These are phyloP conservation scores for Candida lessepsii DNA, from an alignment of 805 yeast species.

Conservation along the genomic window DNA sequence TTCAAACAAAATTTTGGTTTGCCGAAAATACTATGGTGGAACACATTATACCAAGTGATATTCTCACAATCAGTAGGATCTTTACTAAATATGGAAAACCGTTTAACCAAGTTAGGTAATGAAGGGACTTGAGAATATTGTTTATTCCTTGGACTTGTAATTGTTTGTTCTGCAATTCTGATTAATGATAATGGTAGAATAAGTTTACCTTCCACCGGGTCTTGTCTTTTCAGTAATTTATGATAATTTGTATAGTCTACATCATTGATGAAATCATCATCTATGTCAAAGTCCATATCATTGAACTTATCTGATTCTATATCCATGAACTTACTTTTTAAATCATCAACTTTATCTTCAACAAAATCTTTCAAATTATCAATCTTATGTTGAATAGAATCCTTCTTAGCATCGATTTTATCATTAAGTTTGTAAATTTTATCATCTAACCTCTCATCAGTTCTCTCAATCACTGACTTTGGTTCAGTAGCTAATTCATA, in stretches of 20 bases:
- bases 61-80: constrained; percentile 39
- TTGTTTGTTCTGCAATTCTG: constrained; percentile 13
- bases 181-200: constrained; percentile 22
- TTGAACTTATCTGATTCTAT: too few species aligned
- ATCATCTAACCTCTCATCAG: constrained; percentile 20
- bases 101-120: constrained; percentile 5
- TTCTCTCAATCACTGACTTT: constrained; percentile 17
- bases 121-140: constrained; percentile 19
- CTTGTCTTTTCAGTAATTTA: too few species aligned
- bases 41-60: constrained; percentile 52
- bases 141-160: constrained; percentile 18
- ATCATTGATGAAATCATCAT: too few species aligned
- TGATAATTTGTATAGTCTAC: too few species aligned
- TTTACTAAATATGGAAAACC: constrained; percentile 18
- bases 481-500: constrained; percentile 23
- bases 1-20: constrained; percentile 37
- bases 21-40: constrained; percentile 52
- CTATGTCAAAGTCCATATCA: neutral
- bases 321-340: neutral
- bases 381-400: constrained; percentile 11
- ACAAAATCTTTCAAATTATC: constrained; percentile 11
- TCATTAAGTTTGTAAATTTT: constrained; percentile 16
- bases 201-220: constrained; percentile 15
- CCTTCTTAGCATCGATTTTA: constrained; percentile 16
- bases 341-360: neutral